Conservation (phyloP, 176 grass and related monocot species). For the Themeda triandra region DNA sequence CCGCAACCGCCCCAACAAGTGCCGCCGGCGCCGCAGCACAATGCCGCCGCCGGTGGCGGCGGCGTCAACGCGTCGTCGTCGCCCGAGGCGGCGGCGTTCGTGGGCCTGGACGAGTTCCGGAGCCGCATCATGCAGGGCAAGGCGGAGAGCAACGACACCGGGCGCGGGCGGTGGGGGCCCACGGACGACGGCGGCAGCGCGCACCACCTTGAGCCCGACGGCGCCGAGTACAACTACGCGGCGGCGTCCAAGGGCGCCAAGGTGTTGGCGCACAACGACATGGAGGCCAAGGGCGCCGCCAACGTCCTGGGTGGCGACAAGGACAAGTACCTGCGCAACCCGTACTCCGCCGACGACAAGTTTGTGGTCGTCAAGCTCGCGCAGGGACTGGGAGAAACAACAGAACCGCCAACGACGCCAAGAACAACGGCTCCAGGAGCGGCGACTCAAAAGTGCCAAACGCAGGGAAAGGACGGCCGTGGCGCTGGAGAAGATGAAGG, state of each 20-base stretch:
- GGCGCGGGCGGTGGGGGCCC: background rate
- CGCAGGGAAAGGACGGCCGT: background rate
- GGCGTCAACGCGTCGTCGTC: background rate
- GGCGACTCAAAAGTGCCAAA: conserved; percentile 18
- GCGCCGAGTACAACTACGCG: conserved; percentile 81
- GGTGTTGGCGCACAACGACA: conserved; percentile 75
- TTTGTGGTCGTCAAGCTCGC: conserved; percentile 68
- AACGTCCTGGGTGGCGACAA: conserved; percentile 72
- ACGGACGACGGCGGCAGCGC: background rate
- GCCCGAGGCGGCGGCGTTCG: background rate
- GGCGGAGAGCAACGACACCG: conserved; percentile 18
- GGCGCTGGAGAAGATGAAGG: conserved; percentile 49
- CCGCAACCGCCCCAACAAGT: background rate
- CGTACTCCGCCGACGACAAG: conserved; percentile 71
- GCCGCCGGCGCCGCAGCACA: background rate
- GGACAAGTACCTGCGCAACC: conserved; percentile 87
- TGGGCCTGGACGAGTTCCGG: conserved; percentile 56
- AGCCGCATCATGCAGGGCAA: conserved; percentile 43
- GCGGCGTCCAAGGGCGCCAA: conserved; percentile 80
- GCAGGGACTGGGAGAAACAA: conserved; percentile 10
- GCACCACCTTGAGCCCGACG: conserved; percentile 71
- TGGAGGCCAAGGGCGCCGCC: conserved; percentile 75
- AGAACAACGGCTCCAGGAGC: conserved; percentile 23
- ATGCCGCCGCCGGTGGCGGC: background rate
- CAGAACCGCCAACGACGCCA: conserved; percentile 1